phyloP scores from a whole-genome alignment of 2,329 filamentous ascomycete species.

The Aspergillus alliaceus region DNA sequence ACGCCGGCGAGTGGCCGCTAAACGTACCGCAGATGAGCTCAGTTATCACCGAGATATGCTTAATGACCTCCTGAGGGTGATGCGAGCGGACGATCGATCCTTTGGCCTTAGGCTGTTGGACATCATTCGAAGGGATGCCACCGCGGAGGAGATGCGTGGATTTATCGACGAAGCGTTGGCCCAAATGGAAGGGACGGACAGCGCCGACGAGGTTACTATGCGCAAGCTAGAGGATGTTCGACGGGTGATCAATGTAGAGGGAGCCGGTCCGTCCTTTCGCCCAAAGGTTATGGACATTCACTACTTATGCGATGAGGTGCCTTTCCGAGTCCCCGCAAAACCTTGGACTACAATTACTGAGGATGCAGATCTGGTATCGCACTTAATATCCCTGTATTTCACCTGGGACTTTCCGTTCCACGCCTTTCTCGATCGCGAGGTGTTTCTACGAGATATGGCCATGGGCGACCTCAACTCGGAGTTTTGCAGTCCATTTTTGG shows the following conservation, averaged over 20 bases:
- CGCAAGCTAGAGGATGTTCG: constrained; percentile 30
- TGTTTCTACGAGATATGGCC: constrained; percentile 58
- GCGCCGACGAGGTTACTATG: constrained; percentile 18
- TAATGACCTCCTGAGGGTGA: constrained; percentile 35
- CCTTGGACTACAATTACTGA: constrained; percentile 81
- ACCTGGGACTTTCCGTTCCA: constrained; percentile 91
- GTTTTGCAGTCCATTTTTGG: constrained; percentile 83
- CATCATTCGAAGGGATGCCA: constrained; percentile 36
- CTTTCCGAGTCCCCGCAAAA: constrained; percentile 33
- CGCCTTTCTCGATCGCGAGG: constrained; percentile 75
- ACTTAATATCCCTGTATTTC: constrained; percentile 90
- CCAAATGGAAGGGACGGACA: constrained; percentile 15
- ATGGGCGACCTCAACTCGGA: constrained; percentile 50
- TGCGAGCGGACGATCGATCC: constrained; percentile 33
- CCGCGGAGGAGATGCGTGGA: constrained; percentile 35
- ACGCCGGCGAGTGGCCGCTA: constrained; percentile 40
- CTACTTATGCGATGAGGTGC: constrained; percentile 38
- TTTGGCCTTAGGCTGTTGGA: constrained; percentile 31
- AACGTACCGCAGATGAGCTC: constrained; percentile 42
- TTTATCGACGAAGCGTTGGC: constrained; percentile 34
- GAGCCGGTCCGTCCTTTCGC: constrained; percentile 31
- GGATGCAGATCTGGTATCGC: constrained; percentile 71
- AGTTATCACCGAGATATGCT: constrained; percentile 40
- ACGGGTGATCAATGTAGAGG: constrained; percentile 30
- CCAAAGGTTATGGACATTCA: constrained; percentile 44